A percentile compares a stretch with the other conserved stretches of the same genome.
Conservation (phyloP, 768 basidiomycete species). For the Lactifluus echinatus region DNA sequence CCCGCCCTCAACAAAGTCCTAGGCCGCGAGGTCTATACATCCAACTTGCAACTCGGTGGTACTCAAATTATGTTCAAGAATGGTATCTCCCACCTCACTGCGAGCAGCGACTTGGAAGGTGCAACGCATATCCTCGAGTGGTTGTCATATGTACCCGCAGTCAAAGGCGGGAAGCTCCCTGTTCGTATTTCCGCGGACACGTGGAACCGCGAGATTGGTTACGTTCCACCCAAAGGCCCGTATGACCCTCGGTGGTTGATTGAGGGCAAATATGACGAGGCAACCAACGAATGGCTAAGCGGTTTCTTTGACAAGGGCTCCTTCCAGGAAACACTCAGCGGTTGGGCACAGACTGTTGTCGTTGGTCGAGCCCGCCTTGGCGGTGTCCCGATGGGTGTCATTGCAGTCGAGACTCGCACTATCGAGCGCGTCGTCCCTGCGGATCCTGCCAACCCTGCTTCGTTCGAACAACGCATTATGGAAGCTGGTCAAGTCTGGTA, state of each 20-base stretch:
- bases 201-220: constrained; percentile 92
- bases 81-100: constrained; percentile 94
- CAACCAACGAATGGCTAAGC: constrained; percentile 60
- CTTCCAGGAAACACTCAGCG: constrained; percentile 97
- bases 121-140: constrained; percentile 90
- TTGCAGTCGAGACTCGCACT: constrained; percentile 95
- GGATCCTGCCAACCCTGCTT: constrained; percentile 93
- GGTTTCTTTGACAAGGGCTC: constrained; percentile 98
- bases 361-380: constrained; percentile 93
- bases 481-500: constrained; percentile 99
- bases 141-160: constrained; percentile 88
- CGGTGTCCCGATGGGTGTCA: constrained; percentile 96
- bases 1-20: constrained; percentile 97
- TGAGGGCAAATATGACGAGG: constrained; percentile 86
- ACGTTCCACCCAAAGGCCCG: constrained; percentile 83
- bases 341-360: constrained; percentile 99
- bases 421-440: constrained; percentile 96
- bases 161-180: constrained; percentile 72
- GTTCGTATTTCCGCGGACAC: constrained; percentile 61
- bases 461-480: constrained; percentile 96
- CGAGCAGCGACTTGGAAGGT: constrained; percentile 91
- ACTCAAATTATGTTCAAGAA: constrained; percentile 99
- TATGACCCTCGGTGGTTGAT: constrained; percentile 99
- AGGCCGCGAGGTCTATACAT: constrained; percentile 97
- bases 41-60: constrained; percentile 95